Base-by-base conservation (phyloP, 2,329 filamentous ascomycete species). In the Fusarium drepaniforme region DNA sequence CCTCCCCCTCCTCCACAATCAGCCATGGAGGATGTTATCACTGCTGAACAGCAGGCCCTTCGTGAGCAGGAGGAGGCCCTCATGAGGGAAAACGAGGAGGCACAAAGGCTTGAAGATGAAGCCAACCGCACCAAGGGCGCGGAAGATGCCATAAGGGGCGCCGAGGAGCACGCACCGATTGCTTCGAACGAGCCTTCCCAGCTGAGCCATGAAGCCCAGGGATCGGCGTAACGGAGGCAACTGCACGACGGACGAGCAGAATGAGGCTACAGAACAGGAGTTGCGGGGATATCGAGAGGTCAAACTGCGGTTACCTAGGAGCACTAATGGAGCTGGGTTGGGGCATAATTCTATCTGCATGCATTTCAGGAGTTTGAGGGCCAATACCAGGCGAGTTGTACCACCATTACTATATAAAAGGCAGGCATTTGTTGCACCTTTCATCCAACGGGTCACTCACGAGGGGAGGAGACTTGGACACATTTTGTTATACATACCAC, bases 81-180 rank as follows among this genome's bases (percentile, higher is more conserved):
- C 16, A 81, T 87, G 79, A 83, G 84, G 49, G 88, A 90, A 80
- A 88, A 89, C 70, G 88, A 90, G 75, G 88, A 90, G 75, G 88
- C 87, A 1, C 85, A 89, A 75, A 82, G 87, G 67, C 81, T 88
- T 25, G 87, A 88, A 65, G 88, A 88, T 60, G 87, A 88, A 71
- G 85, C 83, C 57, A 82, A 79, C 25, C 74, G 76, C 64, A 79
- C 75, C 7, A 81, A 79, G 67, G 71, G 65, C 53, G 64, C 80
- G 72, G 80, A 81, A 67, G 74, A 73, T 9, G 78, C 68, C 35
- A 68, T 71, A 60, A 71, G 75, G 60, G 73, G 67, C 40, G 74
- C 78, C 68, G 73, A 76, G 44, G 75, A 76, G 46, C 75, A 79
- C 18, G 61, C 66, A 18, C 28, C 62, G 49, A 51, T 62, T 46